Evolutionary conservation across 83 land plant genomes (phyloP), one percentile per base, ranked within the genome.

Genomic region (Larix sibirica): DNA sequence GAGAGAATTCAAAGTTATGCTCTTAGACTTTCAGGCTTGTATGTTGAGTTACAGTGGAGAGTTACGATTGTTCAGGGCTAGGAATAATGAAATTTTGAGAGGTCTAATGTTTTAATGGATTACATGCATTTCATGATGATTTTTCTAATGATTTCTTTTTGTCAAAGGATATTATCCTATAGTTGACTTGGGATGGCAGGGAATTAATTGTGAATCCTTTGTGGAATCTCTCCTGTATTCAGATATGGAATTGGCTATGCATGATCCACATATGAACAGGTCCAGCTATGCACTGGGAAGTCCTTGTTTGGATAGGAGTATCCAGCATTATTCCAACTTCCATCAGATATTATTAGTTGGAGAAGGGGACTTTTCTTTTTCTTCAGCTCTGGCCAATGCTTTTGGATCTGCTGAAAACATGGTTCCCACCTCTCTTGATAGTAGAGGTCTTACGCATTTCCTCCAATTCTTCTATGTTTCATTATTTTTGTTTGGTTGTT

Each of bases 341-440:
- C 85, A 87, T 6, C 66, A 31, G 68, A 87, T 87, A 3, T 56
- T 87, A 64, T 79, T 62, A n/a, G 64, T 62, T 20, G 64, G 64
- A 5, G 64, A 62, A 62, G 64, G 64, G 20, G 64, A 62, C 21
- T 62, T 62, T 62, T 62, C 64, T 20, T 62, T 62, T 62, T 62
- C 64, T 62, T 62, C 21, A 17, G n/a, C 64, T 62, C 21, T 62
- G 64, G 64, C 64, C 4, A 62, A 62, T 62, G 64, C 64, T n/a
- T 62, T 62, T 62, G 64, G 64, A 6, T 62, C 64, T 62, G 64
- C 64, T 2, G 21, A 62, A 62, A 62, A 62, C 79, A 81, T 87
- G 31, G 76, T 84, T 44, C 84, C 86, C 14, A 87, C 89, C 6
- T 84, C 86, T 44, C 64, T 62, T 62, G 24, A 62, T 23, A 62